Evolutionary conservation across 1,284 basidiomycete species (phyloP), one percentile per base, ranked within the genome.

Genomic region (Pseudozyma sp.): DNA sequence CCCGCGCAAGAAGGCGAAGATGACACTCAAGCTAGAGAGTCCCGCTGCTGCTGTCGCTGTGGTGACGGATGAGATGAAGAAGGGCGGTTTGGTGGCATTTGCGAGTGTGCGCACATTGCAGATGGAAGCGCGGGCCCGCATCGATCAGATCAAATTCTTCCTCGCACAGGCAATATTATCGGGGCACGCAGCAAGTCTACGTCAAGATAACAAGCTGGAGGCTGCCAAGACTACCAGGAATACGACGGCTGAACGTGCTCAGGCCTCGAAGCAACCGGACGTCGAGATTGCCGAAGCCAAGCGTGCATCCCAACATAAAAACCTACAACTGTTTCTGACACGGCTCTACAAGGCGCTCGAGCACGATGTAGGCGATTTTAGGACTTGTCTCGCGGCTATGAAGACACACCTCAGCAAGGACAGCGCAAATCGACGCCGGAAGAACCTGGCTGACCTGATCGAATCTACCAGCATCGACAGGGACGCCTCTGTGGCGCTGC

Each of bases 71-170:
- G 51, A 57, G 33, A 59, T 59, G 63, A 61, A 54, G 52, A 55
- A 48, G 33, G 49, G 50, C 17, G 63, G 58, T 19, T 33, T 73
- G 46, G 30, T 33, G 30, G 65, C 58, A 35, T 45, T 54, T 45
- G 70, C 65, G 4, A 47, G 45, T 40, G 42, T 65, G 3, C 65
- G 60, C 5, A 37, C 35, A 0, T 8, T 53, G 49, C 65, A 73
- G 50, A 68, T 73, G 70, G 43, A 61, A 43, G 53, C 53, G 16
- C 48, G 65, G 39, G 46, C 57, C 19, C 64, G 70, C 37, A 57
- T 64, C 54, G 68, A 73, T 30, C 65, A 61, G 34, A 54, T 68
- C 30, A 73, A 73, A 35, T 62, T 68, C 16, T 42, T 73, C 11
- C 16, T 73, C 17, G 70, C 61, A 1, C 55, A 49, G 14, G 56